Base-by-base conservation (phyloP, 2,329 filamentous ascomycete species). In the Aspergillus sclerotialis region DNA sequence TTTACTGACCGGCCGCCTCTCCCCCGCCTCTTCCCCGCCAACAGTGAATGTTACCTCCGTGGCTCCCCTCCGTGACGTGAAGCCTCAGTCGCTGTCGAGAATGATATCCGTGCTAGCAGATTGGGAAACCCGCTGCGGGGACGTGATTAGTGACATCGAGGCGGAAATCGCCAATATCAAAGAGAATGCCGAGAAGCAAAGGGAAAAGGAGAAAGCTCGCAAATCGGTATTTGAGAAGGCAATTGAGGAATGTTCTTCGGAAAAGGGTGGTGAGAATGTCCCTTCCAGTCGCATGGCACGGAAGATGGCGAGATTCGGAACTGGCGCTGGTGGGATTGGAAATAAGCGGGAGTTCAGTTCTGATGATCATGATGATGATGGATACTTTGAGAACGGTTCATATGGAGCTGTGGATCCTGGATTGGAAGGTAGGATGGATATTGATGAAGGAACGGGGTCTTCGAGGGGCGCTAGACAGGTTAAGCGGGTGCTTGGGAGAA, bases 61-160 rank as follows among this genome's bases (percentile, higher is more conserved):
- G 19, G 79, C 89, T 0, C 84, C 92, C 0, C 76, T 95, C 2
- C 87, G 92, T 13, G 92, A 98, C 58, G 76, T 94, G 2, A 75
- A 78, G 1, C 87, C 88, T 0, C 77, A 78, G 37, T 77, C 80
- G 36, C 73, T 94, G 9, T 75, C 79, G 0, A 61, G 65, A 1
- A 81, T 95, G 65, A 73, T 87, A 17, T 58, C 64, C 3, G 75
- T 80, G 9, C 73, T 98, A 8, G 69, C 72, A 18, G 72, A 73
- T 36, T 98, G 90, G 90, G 79, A 82, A 33, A 67, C 63, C n/a
- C 79, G 88, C 38, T 96, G 90, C 67, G 75, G 77, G 5, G 64
- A 70, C 3, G 85, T 87, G 2, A 76, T 95, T 2, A 65, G 63
- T 0, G 82, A 83, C 18, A 75, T 98, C 3, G 87, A 94, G 44